These are phyloP conservation scores for Gelatoporia subvermispora DNA, from an alignment of 768 basidiomycete genomes.

Conservation along the genomic window DNA sequence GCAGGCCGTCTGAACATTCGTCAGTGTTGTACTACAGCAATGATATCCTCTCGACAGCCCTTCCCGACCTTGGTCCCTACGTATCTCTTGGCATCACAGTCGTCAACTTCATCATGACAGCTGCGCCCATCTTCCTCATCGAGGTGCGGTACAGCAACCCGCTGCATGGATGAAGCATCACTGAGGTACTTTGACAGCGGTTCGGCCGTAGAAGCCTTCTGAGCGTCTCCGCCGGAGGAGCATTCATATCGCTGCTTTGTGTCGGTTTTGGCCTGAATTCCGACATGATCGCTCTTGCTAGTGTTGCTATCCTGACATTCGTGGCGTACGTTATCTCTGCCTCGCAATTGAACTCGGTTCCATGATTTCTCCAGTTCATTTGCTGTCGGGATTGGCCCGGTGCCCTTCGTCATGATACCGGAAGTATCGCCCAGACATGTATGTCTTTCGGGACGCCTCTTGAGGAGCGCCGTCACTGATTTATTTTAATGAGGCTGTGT, in stretches of 20 bases:
- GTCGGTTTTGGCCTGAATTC: slow-evolving; percentile 71
- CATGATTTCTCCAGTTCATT: slow-evolving; percentile 55
- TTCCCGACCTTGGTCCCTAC: slow-evolving; percentile 77
- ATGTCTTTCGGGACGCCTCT: slow-evolving; percentile 24
- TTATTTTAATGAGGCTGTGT: slow-evolving; percentile 56
- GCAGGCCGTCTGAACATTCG: too few species aligned
- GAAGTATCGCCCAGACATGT: slow-evolving; percentile 83
- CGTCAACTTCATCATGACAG: slow-evolving; percentile 78
- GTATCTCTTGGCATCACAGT: slow-evolving; percentile 81
- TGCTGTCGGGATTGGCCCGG: slow-evolving; percentile 83
- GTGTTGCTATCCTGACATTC: slow-evolving; percentile 71
- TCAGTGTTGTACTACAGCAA: slow-evolving; percentile 92
- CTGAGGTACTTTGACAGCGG: slow-evolving; percentile 37
- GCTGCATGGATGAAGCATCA: neutral
- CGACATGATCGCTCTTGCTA: slow-evolving; percentile 55
- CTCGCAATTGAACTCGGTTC: too few species aligned
- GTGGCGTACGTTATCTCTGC: slow-evolving; percentile 57
- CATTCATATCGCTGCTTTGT: slow-evolving; percentile 56
- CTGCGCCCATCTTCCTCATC: slow-evolving; percentile 83
- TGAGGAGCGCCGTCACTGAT: too few species aligned
- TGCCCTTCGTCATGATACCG: slow-evolving; percentile 90
- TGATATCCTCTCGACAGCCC: slow-evolving; percentile 72
- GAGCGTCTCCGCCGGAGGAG: slow-evolving; percentile 60
- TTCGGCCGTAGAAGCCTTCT: slow-evolving; percentile 71
- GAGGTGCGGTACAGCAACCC: slow-evolving; percentile 50